These are phyloP conservation scores for Penicillium dipodomyicola DNA, from an alignment of 495 filamentous ascomycete genomes.

Conservation along the genomic window DNA sequence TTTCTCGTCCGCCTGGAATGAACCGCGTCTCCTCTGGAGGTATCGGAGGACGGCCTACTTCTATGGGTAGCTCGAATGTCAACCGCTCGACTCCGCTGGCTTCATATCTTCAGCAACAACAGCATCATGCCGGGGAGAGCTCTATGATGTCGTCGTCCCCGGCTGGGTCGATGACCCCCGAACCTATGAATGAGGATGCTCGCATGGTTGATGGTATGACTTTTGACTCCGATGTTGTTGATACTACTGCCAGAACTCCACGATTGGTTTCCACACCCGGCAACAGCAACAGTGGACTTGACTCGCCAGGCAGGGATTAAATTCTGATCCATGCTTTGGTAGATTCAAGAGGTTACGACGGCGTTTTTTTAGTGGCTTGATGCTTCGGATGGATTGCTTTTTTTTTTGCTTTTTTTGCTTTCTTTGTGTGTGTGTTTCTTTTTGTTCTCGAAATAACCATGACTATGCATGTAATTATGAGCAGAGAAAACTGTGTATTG, in stretches of 20 bases:
- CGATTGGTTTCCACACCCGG: slow-evolving; percentile 33
- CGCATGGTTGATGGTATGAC: slow-evolving; percentile 56
- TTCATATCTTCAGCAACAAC: slow-evolving; percentile 31
- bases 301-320: slow-evolving; percentile 21
- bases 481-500: not conserved
- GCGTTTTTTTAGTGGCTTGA: slow-evolving; percentile 7
- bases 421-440: too few species aligned
- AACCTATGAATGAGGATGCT: slow-evolving; percentile 43
- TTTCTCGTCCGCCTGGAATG: slow-evolving; percentile 42
- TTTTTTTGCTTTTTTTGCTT: not conserved
- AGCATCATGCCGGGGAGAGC: slow-evolving; percentile 25
- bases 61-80: slow-evolving; percentile 35
- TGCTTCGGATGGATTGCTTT: not conserved
- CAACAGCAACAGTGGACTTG: slow-evolving; percentile 16
- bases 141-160: slow-evolving; percentile 34
- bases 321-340: not conserved
- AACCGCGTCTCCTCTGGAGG: slow-evolving; percentile 37
- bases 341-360: slow-evolving; percentile 15
- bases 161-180: slow-evolving; percentile 41
- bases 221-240: slow-evolving; percentile 52
- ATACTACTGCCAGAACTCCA: slow-evolving; percentile 51
- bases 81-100: slow-evolving; percentile 27
- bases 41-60: slow-evolving; percentile 27
- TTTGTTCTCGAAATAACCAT: not conserved
- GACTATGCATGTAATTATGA: slow-evolving; percentile 4